Evolutionary conservation across 371 early-diverging fungal species (phyloP), one percentile per base, ranked within the genome.

Genomic region (Dinochytrium kinnereticum): DNA sequence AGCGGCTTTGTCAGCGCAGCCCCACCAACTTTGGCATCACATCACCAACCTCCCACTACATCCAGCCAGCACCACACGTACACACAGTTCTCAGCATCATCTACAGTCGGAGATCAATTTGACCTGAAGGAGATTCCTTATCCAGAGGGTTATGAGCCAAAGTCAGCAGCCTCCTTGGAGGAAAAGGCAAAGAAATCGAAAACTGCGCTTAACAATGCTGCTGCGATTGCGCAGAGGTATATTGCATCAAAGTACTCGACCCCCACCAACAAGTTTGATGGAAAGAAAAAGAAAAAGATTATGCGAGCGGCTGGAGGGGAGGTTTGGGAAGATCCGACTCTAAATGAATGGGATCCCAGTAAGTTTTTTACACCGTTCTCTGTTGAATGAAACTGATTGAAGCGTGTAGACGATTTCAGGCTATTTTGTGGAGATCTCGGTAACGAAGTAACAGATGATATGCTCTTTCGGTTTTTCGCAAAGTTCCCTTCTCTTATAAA

Each of bases 281-380:
- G 59, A n/a, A 78, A 77, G 75, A 92, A 90, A 76, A 87, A 86
- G 75, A 88, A 88, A 72, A 85, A 86, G 10, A 80, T 89, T 0
- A 78, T 95, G 38, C 82, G 98, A 40, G 85, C 88, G 28, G 98
- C 97, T 0, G 98, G 94, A 55, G 98, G 98, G 17, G 91, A 95
- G 80, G 88, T 93, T 15, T 98, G 98, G 98, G 94, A 95, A 75
- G 98, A 98, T 74, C 76, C 87, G n/a, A 90, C 95, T 2, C 79
- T 98, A 44, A 84, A 85, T 50, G 95, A 96, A 49, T 98, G 97
- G 96, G 95, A 96, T 69, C 83, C 88, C 19, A 89, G 91, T 91
- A 87, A 67, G 86, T 74, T 19, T n/a, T n/a, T n/a, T n/a, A n/a
- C 34, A 3, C 0, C 13, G n/a, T 7, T 59, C 17, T 30, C 30